A percentile compares a stretch with the other conserved stretches of the same genome.
These are phyloP conservation scores for Phascolomyces articulosus DNA, from an alignment of 371 early-diverging fungal genomes.

Conservation along the genomic window DNA sequence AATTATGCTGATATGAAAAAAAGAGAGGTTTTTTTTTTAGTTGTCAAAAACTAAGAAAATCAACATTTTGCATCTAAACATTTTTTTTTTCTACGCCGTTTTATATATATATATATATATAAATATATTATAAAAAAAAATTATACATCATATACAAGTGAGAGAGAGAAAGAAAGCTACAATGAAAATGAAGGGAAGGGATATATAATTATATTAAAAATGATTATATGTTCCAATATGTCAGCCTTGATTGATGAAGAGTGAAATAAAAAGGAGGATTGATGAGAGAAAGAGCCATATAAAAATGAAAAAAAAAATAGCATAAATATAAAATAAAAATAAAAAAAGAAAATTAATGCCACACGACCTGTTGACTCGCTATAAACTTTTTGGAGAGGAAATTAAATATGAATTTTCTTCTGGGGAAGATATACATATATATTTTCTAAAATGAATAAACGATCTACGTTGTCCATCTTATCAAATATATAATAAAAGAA, in stretches of 20 bases:
- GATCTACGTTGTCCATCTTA: conserved; percentile 2
- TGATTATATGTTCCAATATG: not conserved
- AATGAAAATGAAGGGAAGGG: not conserved
- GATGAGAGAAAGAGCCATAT: not conserved
- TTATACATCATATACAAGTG: conserved; percentile 4
- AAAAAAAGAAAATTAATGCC: not conserved
- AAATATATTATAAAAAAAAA: not conserved
- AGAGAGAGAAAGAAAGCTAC: not conserved
- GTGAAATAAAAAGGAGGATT: not conserved
- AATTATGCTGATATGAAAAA: too few species aligned
- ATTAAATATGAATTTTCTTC: too few species aligned
- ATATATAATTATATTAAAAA: not conserved
- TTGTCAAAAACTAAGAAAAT: too few species aligned
- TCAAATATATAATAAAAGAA: not conserved
- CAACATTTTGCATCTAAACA: too few species aligned
- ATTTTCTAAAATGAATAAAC: not conserved
- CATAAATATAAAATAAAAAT: not conserved
- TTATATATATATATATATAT: too few species aligned
- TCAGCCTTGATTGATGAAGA: not conserved
- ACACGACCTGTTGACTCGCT: not conserved
- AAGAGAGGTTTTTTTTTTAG: too few species aligned
- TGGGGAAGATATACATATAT: too few species aligned
- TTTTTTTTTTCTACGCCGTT: too few species aligned
- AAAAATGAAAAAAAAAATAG: not conserved
- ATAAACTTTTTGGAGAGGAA: not conserved